Evolutionary conservation across 345 rosid species (phyloP).

Genomic region (Sonneratia caseolaris): DNA sequence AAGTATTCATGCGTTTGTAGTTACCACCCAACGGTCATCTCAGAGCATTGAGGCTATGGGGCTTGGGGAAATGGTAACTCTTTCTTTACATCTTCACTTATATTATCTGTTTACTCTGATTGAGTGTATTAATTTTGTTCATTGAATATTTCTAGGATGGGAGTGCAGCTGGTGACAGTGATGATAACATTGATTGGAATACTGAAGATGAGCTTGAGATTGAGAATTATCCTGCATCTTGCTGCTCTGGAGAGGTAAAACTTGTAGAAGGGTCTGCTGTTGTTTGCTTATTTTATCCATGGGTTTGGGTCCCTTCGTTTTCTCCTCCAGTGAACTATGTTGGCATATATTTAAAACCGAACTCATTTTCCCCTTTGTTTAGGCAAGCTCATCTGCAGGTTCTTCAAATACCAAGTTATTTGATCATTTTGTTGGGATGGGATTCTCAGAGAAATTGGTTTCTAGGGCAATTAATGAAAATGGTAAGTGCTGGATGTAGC

Average conservation of each 20-base stretch:
- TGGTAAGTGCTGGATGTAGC: conserved; percentile 27
- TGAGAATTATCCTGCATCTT: conserved; percentile 21
- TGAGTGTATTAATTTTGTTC: background rate
- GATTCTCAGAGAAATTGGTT: conserved; percentile 51
- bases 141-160: conserved; percentile 21
- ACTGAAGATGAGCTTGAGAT: conserved; percentile 65
- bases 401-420: conserved; percentile 43
- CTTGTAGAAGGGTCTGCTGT: background rate
- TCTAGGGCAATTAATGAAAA: conserved; percentile 51
- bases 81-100: background rate
- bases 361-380: conserved; percentile 7
- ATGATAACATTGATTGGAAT: conserved; percentile 42
- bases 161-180: conserved; percentile 24
- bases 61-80: background rate
- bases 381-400: conserved; percentile 45
- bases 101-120: background rate
- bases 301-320: background rate
- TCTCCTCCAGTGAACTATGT: background rate
- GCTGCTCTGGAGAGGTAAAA: conserved; percentile 22
- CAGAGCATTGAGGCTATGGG: background rate
- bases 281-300: background rate
- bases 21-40: background rate
- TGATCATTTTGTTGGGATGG: conserved; percentile 64
- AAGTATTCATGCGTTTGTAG: background rate
- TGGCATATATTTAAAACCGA: background rate